A percentile compares a stretch with the other conserved stretches of the same genome.
Conservation (phyloP, 1,139 yeast genomes). For the Pichia sp. region DNA sequence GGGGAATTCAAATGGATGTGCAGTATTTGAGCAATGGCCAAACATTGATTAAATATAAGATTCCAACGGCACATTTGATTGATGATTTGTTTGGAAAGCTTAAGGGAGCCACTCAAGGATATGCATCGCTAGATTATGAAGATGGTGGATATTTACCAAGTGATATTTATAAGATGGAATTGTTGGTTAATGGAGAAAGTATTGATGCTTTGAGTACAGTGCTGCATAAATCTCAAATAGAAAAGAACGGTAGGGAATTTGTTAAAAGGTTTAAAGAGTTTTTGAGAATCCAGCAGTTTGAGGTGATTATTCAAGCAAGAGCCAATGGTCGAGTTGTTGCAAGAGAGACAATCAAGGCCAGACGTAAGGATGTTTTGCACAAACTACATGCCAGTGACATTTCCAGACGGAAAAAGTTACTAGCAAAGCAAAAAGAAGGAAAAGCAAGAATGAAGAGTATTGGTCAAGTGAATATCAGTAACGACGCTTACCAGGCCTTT, state of each 20-base stretch:
- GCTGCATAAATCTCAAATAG: slow-evolving; percentile 75
- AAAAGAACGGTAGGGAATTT: slow-evolving; percentile 67
- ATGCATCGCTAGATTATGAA: slow-evolving; percentile 91
- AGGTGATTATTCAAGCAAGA: slow-evolving; percentile 86
- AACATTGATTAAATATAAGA: slow-evolving; percentile 65
- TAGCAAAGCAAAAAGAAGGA: slow-evolving; percentile 89
- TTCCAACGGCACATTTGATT: slow-evolving; percentile 84
- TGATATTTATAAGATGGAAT: slow-evolving; percentile 79
- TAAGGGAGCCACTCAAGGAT: slow-evolving; percentile 85
- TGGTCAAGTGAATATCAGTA: slow-evolving; percentile 71
- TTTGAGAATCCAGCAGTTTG: slow-evolving; percentile 75
- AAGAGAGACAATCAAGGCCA: slow-evolving; percentile 87
- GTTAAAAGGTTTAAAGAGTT: slow-evolving; percentile 75
- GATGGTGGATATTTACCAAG: slow-evolving; percentile 81
- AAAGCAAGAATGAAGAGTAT: slow-evolving; percentile 75
- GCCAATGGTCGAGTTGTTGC: slow-evolving; percentile 82
- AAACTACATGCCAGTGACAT: slow-evolving; percentile 91
- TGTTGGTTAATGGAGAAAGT: slow-evolving; percentile 81
- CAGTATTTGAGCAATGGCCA: slow-evolving; percentile 78
- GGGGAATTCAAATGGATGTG: slow-evolving; percentile 78
- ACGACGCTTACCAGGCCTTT: slow-evolving; percentile 79
- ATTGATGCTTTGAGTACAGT: slow-evolving; percentile 92
- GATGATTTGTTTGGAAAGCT: slow-evolving; percentile 93
- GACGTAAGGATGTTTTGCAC: slow-evolving; percentile 88
- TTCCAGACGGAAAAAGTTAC: slow-evolving; percentile 78